Percentiles rank a stretch among this genome's conserved stretches.
These are phyloP conservation scores for Globisporangium sylvaticum DNA, from an alignment of 352 stramenopile genomes.

Conservation along the genomic window DNA sequence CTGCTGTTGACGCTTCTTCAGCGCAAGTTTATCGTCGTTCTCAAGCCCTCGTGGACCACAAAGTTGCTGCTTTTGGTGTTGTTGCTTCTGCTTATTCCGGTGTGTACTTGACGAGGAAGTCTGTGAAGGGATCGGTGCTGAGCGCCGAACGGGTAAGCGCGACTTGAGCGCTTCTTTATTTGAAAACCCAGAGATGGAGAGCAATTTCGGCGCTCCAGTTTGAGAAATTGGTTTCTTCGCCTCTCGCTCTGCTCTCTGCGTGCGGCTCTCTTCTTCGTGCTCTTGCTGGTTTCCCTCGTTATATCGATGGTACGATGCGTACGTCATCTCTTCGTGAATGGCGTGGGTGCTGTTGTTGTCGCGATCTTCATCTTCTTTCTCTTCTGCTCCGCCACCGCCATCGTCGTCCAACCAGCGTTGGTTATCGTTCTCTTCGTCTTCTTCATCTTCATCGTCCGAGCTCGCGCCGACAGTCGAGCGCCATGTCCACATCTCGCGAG, in stretches of 20 bases:
- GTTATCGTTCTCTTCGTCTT: conserved; percentile 11
- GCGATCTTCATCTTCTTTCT: not conserved
- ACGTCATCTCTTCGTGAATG: not conserved
- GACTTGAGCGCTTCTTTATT: conserved; percentile 20
- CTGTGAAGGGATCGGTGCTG: not conserved
- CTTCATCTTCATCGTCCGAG: conserved; percentile 30
- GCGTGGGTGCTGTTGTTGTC: not conserved
- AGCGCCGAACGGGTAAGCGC: conserved; percentile 7
- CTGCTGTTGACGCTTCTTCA: conserved; percentile 13
- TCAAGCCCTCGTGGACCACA: not conserved
- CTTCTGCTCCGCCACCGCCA: not conserved
- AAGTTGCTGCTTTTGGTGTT: conserved; percentile 13
- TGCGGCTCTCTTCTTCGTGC: not conserved
- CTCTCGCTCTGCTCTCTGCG: not conserved
- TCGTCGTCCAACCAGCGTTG: conserved; percentile 9
- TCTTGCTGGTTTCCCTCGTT: not conserved
- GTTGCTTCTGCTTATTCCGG: not conserved
- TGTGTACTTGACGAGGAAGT: not conserved
- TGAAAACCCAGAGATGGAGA: conserved; percentile 15
- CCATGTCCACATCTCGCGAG: conserved; percentile 46
- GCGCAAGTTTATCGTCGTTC: conserved; percentile 1
- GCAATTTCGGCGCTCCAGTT: conserved; percentile 8
- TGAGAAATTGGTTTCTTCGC: not conserved
- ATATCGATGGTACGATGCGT: not conserved
- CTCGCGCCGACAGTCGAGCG: conserved; percentile 47